phyloP scores from a whole-genome alignment of 805 yeast species.

The Suhomyces pyralidae region DNA sequence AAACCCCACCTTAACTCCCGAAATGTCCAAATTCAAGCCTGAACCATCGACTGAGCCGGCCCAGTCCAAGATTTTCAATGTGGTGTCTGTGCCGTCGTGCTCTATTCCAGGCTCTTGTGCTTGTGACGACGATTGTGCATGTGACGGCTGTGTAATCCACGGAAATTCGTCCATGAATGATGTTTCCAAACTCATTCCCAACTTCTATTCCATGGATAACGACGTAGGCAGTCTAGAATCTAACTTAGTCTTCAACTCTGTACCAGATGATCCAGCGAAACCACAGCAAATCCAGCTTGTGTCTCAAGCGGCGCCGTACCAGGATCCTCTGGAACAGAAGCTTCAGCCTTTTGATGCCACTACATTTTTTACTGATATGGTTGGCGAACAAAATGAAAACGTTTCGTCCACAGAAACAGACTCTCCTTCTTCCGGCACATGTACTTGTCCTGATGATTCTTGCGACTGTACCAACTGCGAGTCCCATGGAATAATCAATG shows the following conservation, averaged over 20 bases:
- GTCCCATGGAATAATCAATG: conserved; percentile 44
- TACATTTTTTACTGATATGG: conserved; percentile 1
- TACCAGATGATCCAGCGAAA: not conserved
- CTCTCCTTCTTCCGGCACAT: conserved; percentile 7
- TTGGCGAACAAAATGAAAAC: conserved; percentile 1
- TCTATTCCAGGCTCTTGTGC: conserved; percentile 35
- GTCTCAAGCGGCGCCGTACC: not conserved
- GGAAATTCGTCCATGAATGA: conserved; percentile 13
- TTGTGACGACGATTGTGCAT: conserved; percentile 36
- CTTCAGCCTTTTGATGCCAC: not conserved
- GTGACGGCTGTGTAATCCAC: conserved; percentile 38
- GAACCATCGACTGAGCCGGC: not conserved
- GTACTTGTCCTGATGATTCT: conserved; percentile 25
- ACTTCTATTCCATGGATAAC: conserved; percentile 4
- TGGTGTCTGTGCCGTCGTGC: conserved; percentile 32
- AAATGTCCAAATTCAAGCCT: not conserved
- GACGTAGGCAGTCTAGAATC: conserved; percentile 1
- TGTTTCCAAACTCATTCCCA: conserved; percentile 1
- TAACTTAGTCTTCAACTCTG: not conserved
- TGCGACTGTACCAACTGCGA: conserved; percentile 45
- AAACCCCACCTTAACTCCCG: not conserved
- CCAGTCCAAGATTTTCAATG: conserved; percentile 14
- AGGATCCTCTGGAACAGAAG: not conserved
- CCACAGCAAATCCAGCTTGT: not conserved
- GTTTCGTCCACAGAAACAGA: not conserved